Evolutionary conservation across 129 eudicot species (phyloP), one percentile per base, ranked within the genome.

Genomic region (Lactuca sativa): DNA sequence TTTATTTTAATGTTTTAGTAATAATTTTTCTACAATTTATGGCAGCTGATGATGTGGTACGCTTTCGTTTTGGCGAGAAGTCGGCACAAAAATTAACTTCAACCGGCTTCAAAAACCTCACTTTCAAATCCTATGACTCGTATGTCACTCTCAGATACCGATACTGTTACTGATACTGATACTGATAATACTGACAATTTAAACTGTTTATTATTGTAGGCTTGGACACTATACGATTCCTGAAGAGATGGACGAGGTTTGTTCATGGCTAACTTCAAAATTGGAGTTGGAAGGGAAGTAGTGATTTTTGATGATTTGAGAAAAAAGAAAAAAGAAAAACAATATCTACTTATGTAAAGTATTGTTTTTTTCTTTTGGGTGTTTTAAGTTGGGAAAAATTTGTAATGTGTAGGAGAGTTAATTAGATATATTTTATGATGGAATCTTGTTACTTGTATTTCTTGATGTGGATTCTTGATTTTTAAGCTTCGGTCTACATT

Each of bases 201-300:
- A 12, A 10, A 8, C 31, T 11, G 4, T 71, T 51, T 43, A 11
- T 51, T 43, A 11, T 70, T 70, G 70, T 80, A 92, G 97, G 80
- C 96, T 92, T 51, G 97, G 96, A 30, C 97, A 93, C 75, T 80
- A 93, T 73, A 93, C 98, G 15, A 85, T 77, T 59, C 98, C 97
- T 7, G 92, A 93, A 78, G 96, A 93, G 81, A 84, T 86, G 86
- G 90, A 90, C 0, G 95, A 86, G 60, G 79, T 93, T 75, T 89
- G 98, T 74, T 80, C 75, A 10, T 93, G 98, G 98, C 82, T 93
- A 62, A 80, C 83, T 49, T 79, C 98, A 69, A 89, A 81, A 74
- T 73, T 93, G 60, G 86, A 87, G 63, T 83, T 89, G 49, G 83
- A 85, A 54, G 86, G 86, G 54, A 66, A 74, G 58, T 38, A 33